These are phyloP conservation scores for Cladosporium sp. DNA, from an alignment of 2,329 filamentous ascomycete species.

Conservation along the genomic window DNA sequence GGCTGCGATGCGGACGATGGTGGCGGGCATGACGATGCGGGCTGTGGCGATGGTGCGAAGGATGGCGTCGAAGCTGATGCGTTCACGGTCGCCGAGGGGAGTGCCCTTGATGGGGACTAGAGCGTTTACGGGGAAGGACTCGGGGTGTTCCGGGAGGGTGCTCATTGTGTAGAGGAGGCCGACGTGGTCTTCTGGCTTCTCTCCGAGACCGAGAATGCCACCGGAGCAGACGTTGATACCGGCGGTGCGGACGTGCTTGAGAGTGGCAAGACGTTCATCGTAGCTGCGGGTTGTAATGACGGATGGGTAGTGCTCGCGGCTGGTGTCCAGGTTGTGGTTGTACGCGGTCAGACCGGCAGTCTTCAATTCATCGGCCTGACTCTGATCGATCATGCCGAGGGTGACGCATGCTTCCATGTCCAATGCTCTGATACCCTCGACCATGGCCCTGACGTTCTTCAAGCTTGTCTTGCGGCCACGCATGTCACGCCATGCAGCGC, in stretches of 20 bases:
- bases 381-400: slow-evolving; percentile 80
- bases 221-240: slow-evolving; percentile 90
- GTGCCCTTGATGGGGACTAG: slow-evolving; percentile 90
- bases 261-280: slow-evolving; percentile 80
- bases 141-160: slow-evolving; percentile 78
- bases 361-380: slow-evolving; percentile 72
- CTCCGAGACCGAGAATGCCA: slow-evolving; percentile 83
- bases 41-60: slow-evolving; percentile 83
- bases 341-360: slow-evolving; percentile 85
- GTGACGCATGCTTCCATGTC: slow-evolving; percentile 95
- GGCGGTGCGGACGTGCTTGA: slow-evolving; percentile 78
- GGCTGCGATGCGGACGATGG: slow-evolving; percentile 84
- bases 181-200: slow-evolving; percentile 75
- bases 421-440: slow-evolving; percentile 75
- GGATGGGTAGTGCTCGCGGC: slow-evolving; percentile 81
- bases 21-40: slow-evolving; percentile 77
- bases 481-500: slow-evolving; percentile 93
- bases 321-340: slow-evolving; percentile 93
- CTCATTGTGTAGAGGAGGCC: slow-evolving; percentile 81
- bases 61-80: slow-evolving; percentile 75
- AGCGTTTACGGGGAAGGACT: slow-evolving; percentile 89
- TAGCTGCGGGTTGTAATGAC: slow-evolving; percentile 85
- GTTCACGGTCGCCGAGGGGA: slow-evolving; percentile 71
- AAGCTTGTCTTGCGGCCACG: slow-evolving; percentile 81
- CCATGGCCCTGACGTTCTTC: slow-evolving; percentile 84